phyloP scores from a whole-genome alignment of 2,329 filamentous ascomycete genomes.

The Aspergillus glaucus region DNA sequence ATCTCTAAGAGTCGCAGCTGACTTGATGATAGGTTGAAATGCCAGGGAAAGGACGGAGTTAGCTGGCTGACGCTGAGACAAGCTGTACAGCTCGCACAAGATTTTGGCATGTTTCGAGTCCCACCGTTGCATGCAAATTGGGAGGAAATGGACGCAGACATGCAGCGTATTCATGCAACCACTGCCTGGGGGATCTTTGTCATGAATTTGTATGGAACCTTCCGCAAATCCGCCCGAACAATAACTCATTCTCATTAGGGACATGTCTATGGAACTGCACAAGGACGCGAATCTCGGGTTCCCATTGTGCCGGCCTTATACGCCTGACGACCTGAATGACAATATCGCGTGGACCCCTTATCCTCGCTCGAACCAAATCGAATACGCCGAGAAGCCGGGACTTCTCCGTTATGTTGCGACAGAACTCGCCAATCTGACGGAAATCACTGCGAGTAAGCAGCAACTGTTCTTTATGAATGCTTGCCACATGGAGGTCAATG shows the following conservation, averaged over 20 bases:
- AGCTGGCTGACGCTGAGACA: conserved; percentile 28
- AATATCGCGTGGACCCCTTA: conserved; percentile 27
- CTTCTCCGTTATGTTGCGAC: conserved; percentile 20
- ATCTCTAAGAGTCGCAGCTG: neutral
- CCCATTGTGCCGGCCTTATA: conserved; percentile 13
- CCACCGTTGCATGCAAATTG: conserved; percentile 7
- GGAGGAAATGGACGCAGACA: conserved; percentile 9
- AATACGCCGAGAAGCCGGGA: conserved; percentile 18
- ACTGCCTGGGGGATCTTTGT: conserved; percentile 28
- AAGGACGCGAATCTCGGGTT: conserved; percentile 13
- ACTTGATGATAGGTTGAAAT: conserved; percentile 16
- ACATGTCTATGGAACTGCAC: conserved; percentile 22
- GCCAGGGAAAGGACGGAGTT: conserved; percentile 19
- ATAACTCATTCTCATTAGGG: conserved; percentile 9
- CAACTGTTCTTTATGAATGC: conserved; percentile 19
- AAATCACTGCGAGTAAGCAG: conserved; percentile 18
- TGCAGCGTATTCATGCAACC: conserved; percentile 16
- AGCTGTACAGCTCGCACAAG: conserved; percentile 26
- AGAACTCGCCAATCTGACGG: conserved; percentile 15
- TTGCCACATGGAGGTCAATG: conserved; percentile 7
- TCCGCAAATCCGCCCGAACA: neutral
- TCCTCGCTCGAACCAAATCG: conserved; percentile 24
- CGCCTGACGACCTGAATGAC: conserved; percentile 7
- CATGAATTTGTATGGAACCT: conserved; percentile 20
- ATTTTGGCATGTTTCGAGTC: conserved; percentile 21